Conservation (phyloP, 2,329 filamentous ascomycete species). For the Celoporthe dispersa region DNA sequence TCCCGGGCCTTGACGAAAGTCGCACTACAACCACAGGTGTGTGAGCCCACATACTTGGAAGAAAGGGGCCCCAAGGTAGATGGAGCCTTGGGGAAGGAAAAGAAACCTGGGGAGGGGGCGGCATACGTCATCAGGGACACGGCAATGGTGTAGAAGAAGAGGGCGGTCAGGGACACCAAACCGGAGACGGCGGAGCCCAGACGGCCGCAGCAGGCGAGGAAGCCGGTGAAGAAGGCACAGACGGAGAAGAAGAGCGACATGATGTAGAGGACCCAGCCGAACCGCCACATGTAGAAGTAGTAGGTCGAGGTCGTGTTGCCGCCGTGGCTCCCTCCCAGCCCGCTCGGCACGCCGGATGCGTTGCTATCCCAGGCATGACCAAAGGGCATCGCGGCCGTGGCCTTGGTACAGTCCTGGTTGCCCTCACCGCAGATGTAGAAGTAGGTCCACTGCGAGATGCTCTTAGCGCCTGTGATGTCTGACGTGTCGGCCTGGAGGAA, state of each 20-base stretch:
- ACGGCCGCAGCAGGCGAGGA: constrained; percentile 72
- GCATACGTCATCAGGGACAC: constrained; percentile 78
- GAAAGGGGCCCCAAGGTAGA: too few relatives aligned
- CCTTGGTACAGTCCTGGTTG: constrained; percentile 66
- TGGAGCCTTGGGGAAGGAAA: constrained; percentile 13
- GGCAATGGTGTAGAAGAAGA: constrained; percentile 71
- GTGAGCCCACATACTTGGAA: too few relatives aligned
- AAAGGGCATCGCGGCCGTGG: constrained; percentile 69
- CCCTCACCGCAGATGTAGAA: constrained; percentile 77
- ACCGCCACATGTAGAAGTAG: constrained; percentile 86
- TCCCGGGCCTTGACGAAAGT: constrained; percentile 72
- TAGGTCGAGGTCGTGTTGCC: constrained; percentile 57
- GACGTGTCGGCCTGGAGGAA: constrained; percentile 82
- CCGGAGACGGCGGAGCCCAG: constrained; percentile 71
- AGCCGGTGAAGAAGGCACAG: constrained; percentile 67
- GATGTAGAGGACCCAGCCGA: constrained; percentile 90
- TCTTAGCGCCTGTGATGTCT: constrained; percentile 70
- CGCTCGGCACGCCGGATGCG: constrained; percentile 48
- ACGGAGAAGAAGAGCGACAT: constrained; percentile 81
- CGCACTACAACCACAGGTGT: too few relatives aligned
- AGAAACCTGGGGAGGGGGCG: constrained; percentile 13
- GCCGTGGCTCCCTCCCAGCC: constrained; percentile 50
- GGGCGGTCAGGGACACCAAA: constrained; percentile 59
- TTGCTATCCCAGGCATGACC: constrained; percentile 69
- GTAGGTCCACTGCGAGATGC: constrained; percentile 83